Percentiles rank a stretch among this genome's conserved stretches.
Evolutionary conservation across 805 yeast genomes (phyloP).

Genomic region (Sugiyamaella americana): DNA sequence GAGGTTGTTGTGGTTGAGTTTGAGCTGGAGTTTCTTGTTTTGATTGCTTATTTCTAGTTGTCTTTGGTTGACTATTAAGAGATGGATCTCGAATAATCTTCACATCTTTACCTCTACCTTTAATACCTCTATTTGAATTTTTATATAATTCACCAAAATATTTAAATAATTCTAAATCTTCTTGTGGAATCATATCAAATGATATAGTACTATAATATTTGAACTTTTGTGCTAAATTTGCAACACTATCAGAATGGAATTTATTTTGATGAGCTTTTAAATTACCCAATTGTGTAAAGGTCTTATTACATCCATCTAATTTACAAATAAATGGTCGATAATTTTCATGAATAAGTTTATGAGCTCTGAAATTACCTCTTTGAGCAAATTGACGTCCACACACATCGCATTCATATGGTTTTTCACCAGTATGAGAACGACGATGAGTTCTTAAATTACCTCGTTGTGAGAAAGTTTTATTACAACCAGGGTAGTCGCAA

Average conservation of each 20-base stretch:
- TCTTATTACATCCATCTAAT: constrained; percentile 74
- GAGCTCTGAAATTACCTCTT: constrained; percentile 89
- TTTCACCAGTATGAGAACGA: constrained; percentile 85
- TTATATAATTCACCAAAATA: constrained; percentile 81
- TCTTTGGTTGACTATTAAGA: not conserved
- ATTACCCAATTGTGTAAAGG: constrained; percentile 88
- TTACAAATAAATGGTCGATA: constrained; percentile 73
- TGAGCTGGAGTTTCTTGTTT: not conserved
- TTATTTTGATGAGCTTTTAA: constrained; percentile 91
- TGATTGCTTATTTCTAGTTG: not conserved
- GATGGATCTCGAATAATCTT: constrained; percentile 16
- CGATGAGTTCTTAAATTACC: constrained; percentile 83
- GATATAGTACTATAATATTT: constrained; percentile 24
- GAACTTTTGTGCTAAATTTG: constrained; percentile 50
- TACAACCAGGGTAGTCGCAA: constrained; percentile 59
- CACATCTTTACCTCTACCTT: constrained; percentile 73
- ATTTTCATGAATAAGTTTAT: constrained; percentile 72
- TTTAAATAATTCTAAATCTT: constrained; percentile 62
- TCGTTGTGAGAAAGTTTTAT: constrained; percentile 80
- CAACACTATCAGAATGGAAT: constrained; percentile 70
- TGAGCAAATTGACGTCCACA: constrained; percentile 78
- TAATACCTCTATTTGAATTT: constrained; percentile 84
- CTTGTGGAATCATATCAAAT: constrained; percentile 43
- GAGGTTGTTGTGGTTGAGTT: constrained; percentile 4
- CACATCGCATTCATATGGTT: constrained; percentile 73